Evolutionary conservation across 805 yeast species (phyloP), one percentile per base, ranked within the genome.

Genomic region (Metschnikowia corniflorae): DNA sequence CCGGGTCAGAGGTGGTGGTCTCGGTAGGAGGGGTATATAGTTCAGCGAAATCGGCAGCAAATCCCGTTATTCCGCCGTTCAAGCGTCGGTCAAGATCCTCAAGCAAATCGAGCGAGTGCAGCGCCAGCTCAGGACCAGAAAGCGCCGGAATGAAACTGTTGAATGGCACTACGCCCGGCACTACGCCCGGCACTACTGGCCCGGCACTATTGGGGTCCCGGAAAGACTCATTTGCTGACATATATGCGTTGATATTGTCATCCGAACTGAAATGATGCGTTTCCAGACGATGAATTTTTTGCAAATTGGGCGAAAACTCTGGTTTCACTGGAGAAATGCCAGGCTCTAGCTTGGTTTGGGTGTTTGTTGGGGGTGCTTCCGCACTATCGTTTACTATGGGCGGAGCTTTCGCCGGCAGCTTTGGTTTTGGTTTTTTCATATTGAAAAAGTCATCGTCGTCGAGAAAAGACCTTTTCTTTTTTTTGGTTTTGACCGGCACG

Each of bases 381-480:
- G 3, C 24, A 10, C 9, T 10, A 10, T 21, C n/a, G 12, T 21
- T 21, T 5, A 21, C n/a, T 5, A 10, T n/a, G n/a, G 24, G 24
- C 12, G 9, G 9, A 10, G 24, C n/a, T 16, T 14, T 12, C 14
- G 9, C 16, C 16, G 16, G 8, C 28, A 14, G 28, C 30, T 35
- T 38, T n/a, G 35, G 10, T 26, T 46, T 47, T 16, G 42, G 33
- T 20, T 42, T 39, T 33, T 46, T 48, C 24, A 21, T 21, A 29
- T 58, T 56, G 40, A 61, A 61, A 43, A 60, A 60, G 31, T 61
- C 65, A 12, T 61, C 65, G n/a, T 50, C 48, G 3, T 40, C 48
- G 14, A 46, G 31, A 18, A 46, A 31, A 3, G 43, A 39, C 10
- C 37, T 33, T 21, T 47, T 47, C 20, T 47, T 47, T 21, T 38